These are phyloP conservation scores for Ganoderma sp. DNA, from an alignment of 1,284 basidiomycete species.

Conservation along the genomic window DNA sequence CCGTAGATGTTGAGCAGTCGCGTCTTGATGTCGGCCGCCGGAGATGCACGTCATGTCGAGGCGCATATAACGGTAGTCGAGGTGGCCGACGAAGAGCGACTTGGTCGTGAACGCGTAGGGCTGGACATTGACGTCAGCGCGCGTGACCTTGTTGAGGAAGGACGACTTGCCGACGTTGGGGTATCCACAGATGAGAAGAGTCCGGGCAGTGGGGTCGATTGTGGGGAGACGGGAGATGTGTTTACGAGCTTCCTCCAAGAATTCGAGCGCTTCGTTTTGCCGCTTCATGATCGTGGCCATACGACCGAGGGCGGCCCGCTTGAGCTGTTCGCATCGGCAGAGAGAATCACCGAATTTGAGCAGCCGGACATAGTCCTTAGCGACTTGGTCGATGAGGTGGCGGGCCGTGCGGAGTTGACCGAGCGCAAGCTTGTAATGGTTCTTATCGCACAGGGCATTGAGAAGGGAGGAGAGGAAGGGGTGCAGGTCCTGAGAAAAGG, in stretches of 20 bases:
- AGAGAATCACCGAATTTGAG: constrained; percentile 96
- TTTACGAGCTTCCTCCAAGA: constrained; percentile 96
- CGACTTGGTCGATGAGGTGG: constrained; percentile 94
- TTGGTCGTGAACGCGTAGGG: constrained; percentile 99
- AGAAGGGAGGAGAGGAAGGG: constrained; percentile 93
- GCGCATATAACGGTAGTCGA: constrained; percentile 96
- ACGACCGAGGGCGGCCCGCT: constrained; percentile 91
- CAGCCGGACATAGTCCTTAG: constrained; percentile 93
- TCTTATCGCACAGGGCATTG: constrained; percentile 98
- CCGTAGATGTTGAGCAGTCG: too few relatives aligned
- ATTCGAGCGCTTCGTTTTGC: constrained; percentile 95
- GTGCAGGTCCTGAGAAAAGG: constrained; percentile 78
- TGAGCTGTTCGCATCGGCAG: constrained; percentile 96
- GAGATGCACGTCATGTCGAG: too few relatives aligned
- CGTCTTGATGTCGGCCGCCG: too few relatives aligned
- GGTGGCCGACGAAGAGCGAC: constrained; percentile 93
- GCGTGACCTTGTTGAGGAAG: constrained; percentile 97
- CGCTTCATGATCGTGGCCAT: constrained; percentile 98
- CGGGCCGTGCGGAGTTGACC: constrained; percentile 93
- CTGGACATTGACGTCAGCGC: constrained; percentile 96
- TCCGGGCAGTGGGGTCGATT: constrained; percentile 96
- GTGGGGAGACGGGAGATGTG: constrained; percentile 95
- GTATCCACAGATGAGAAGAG: constrained; percentile 94
- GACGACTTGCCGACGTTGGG: constrained; percentile 98
- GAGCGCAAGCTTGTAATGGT: constrained; percentile 96